Evolutionary conservation across 148 eudicot species (phyloP).

Genomic region (Rhododendron griersonianum): DNA sequence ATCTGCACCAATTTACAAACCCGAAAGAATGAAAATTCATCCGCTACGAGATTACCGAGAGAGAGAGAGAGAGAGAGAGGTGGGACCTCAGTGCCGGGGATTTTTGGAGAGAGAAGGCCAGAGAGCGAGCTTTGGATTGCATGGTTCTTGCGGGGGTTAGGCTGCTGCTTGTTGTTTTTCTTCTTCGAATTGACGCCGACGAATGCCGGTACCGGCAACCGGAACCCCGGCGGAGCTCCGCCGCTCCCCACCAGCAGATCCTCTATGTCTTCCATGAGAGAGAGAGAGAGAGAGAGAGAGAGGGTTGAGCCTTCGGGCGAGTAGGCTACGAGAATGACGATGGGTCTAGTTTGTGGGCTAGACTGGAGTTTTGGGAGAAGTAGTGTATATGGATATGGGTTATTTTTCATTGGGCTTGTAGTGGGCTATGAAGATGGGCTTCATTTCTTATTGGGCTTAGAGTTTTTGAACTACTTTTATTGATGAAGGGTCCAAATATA

Average conservation of each 20-base stretch:
- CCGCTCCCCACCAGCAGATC: conserved; percentile 67
- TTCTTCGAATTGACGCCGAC: conserved; percentile 60
- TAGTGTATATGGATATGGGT: not conserved
- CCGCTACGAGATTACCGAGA: not conserved
- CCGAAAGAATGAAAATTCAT: not conserved
- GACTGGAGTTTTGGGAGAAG: not conserved
- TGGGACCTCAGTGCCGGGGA: conserved; percentile 90
- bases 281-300: not conserved
- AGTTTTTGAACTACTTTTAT: too few species aligned
- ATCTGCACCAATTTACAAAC: conserved; percentile 42
- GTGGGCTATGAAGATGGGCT: not conserved
- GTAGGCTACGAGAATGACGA: not conserved
- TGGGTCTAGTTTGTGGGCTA: not conserved
- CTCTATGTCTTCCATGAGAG: conserved; percentile 85
- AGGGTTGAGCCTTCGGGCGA: not conserved
- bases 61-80: not conserved
- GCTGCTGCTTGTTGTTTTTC: conserved; percentile 26
- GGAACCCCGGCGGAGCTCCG: conserved; percentile 78
- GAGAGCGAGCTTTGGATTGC: conserved; percentile 37
- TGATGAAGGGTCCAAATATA: too few species aligned
- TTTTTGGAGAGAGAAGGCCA: conserved; percentile 38
- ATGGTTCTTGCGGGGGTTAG: conserved; percentile 15
- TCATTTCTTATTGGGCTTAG: not conserved
- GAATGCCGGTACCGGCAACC: conserved; percentile 55
- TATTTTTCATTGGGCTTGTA: not conserved